Base-by-base conservation (phyloP, 2,329 filamentous ascomycete genomes). In the Ophiostoma sp. region DNA sequence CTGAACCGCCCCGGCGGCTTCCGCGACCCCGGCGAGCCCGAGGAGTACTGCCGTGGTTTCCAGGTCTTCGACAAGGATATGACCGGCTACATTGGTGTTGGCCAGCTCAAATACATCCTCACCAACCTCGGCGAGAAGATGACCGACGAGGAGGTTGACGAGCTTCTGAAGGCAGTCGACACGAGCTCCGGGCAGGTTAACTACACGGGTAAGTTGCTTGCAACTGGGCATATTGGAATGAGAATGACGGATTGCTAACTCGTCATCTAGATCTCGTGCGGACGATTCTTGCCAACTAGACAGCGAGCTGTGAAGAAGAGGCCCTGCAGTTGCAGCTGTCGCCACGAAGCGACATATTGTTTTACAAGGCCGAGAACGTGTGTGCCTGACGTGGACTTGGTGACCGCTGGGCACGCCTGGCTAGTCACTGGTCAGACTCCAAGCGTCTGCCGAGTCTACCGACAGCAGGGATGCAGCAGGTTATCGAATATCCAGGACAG, bases 11-110 rank as follows among this genome's bases (percentile, higher is more conserved):
- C 95, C 48, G 94, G 94, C 79, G 95, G 95, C 77, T 99, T 99
- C 90, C 93, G 95, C 79, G 95, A 98, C 77, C 94, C 95, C 1
- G 95, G 95, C 79, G 94, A 97, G 83, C 94, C 95, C 57, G 94
- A 98, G 78, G 94, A 98, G 81, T 99, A 99, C 83, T 97, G 94
- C 82, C 92, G 94, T 73, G 95, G 95, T 70, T 99, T 99, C 85
- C 95, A 99, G 81, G 95, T 99, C 69, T 99, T 99, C 77, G 95
- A 99, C 83, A 99, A 99, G 83, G 95, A 99, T 80, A 91, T 97
- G 88, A 97, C 93, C 72, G 95, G 95, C 68, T 97, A 94, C 81
- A 98, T 99, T 79, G 95, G 94, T 70, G 94, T 98, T 74, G 95
- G 95, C 71, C 95, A 99, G 83, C 87, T 99, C 80, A 92, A 96